A percentile compares a stretch with the other conserved stretches of the same genome.
These are phyloP conservation scores for Isatis tinctoria DNA, from an alignment of 345 rosid genomes.

Conservation along the genomic window DNA sequence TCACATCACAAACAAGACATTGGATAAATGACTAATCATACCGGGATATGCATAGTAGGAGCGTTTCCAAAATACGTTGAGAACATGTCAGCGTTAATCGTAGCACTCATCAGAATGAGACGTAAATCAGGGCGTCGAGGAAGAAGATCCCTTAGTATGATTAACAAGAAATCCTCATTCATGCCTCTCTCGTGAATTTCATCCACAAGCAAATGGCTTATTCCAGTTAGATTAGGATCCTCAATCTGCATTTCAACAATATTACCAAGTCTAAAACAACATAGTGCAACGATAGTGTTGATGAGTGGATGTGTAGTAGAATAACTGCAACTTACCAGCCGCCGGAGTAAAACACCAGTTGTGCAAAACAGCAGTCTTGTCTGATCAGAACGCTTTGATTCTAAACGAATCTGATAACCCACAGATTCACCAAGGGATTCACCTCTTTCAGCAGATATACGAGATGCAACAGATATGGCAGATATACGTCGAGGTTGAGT, in stretches of 20 bases:
- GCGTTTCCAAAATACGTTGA: constrained; percentile 79
- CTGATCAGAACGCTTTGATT: constrained; percentile 68
- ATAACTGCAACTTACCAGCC: constrained; percentile 48
- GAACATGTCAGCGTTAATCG: constrained; percentile 90
- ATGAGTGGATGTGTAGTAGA: neutral
- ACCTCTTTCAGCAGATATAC: constrained; percentile 91
- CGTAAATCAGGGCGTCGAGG: constrained; percentile 88
- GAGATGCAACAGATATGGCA: constrained; percentile 92
- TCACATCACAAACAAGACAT: neutral
- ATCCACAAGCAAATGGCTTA: constrained; percentile 93
- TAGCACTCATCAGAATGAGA: constrained; percentile 91
- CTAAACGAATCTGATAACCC: constrained; percentile 95
- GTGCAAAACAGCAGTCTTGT: constrained; percentile 93
- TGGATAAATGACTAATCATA: constrained; percentile 28
- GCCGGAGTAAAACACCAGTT: constrained; percentile 86
- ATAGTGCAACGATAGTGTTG: neutral
- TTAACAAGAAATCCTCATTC: constrained; percentile 89
- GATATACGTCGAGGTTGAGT: constrained; percentile 98
- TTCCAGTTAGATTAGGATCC: constrained; percentile 71
- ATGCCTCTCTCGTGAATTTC: constrained; percentile 99
- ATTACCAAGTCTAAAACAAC: neutral
- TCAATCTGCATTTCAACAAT: constrained; percentile 55
- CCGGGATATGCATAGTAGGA: constrained; percentile 81
- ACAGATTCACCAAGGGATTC: constrained; percentile 83
- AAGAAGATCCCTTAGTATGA: constrained; percentile 85